Evolutionary conservation across 139 green algal species (phyloP).

Genomic region (Chlamydomonas schloesseri): DNA sequence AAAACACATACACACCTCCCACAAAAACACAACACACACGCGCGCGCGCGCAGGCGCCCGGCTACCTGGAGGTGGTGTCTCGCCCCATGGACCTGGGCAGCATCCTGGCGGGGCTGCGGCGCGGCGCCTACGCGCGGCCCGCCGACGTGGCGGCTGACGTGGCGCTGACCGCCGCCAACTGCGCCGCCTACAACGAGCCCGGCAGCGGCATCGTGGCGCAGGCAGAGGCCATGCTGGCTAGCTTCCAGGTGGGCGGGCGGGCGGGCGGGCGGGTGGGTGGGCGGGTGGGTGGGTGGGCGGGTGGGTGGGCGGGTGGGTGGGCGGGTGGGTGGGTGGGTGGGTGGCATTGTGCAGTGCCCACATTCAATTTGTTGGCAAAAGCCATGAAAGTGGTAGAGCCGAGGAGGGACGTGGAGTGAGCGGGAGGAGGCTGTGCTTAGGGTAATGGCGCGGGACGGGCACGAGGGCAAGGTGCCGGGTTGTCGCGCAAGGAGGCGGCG

Average conservation of each 20-base stretch:
- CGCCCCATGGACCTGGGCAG: constrained; percentile 71
- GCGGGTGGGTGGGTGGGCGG: too few relatives aligned
- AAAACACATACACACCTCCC: neutral
- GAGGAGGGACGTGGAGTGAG: too few relatives aligned
- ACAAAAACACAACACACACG: neutral
- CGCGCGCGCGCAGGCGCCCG: neutral
- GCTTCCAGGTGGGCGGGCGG: neutral
- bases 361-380: too few relatives aligned
- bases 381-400: too few relatives aligned
- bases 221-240: constrained; percentile 27
- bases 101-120: constrained; percentile 47
- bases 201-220: constrained; percentile 34
- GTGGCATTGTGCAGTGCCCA: too few relatives aligned
- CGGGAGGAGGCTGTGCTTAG: too few relatives aligned
- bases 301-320: too few relatives aligned
- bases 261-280: too few relatives aligned
- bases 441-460: too few relatives aligned
- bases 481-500: too few relatives aligned
- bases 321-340: too few relatives aligned
- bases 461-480: too few relatives aligned
- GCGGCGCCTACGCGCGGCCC: constrained; percentile 28
- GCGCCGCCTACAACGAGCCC: constrained; percentile 48
- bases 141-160: constrained; percentile 46
- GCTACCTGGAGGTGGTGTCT: constrained; percentile 41
- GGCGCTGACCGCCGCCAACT: constrained; percentile 55